phyloP scores from a whole-genome alignment of 2,329 filamentous ascomycete genomes.

The Beauveria pseudobassiana region DNA sequence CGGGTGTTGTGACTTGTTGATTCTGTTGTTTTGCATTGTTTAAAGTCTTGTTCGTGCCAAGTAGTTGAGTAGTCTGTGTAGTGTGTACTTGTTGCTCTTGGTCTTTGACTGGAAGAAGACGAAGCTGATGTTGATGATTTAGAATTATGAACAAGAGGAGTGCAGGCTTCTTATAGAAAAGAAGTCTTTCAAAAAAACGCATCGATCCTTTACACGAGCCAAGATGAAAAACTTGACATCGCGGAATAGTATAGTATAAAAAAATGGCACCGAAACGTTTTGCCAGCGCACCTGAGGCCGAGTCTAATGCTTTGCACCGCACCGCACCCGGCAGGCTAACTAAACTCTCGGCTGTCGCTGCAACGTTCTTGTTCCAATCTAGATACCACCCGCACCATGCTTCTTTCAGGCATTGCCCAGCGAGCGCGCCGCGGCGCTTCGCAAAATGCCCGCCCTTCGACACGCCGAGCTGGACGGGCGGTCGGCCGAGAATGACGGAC shows the following conservation, averaged over 20 bases:
- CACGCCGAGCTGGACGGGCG: not conserved
- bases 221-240: not conserved
- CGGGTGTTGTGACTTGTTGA: not conserved
- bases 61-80: not conserved
- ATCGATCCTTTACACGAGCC: not conserved
- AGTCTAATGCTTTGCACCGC: no score
- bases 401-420: no score
- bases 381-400: no score
- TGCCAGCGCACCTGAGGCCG: no score
- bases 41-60: not conserved
- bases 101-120: not conserved
- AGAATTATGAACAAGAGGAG: not conserved
- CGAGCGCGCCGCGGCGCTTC: not conserved
- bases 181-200: not conserved
- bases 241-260: not conserved
- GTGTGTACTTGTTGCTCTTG: not conserved
- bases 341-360: not conserved
- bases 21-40: not conserved
- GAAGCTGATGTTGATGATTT: not conserved
- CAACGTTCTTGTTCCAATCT: not conserved
- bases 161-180: not conserved
- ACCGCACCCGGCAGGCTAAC: no score
- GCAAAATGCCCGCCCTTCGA: not conserved
- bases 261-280: not conserved
- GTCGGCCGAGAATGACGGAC: no score